These are phyloP conservation scores for Xylaria sp. DNA, from an alignment of 2,329 filamentous ascomycete genomes.

Conservation along the genomic window DNA sequence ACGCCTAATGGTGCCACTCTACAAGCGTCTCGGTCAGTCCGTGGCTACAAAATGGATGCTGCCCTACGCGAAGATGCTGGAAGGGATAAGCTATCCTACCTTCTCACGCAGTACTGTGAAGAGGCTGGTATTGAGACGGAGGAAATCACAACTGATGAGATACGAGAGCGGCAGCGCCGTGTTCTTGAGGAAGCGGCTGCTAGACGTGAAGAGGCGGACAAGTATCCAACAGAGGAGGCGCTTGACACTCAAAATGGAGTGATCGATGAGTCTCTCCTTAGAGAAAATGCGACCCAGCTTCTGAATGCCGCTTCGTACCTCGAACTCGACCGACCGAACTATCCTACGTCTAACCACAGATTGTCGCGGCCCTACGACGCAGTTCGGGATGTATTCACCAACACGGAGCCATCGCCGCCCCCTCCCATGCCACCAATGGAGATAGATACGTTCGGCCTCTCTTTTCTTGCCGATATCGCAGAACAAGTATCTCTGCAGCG, in stretches of 20 bases:
- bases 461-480: slow-evolving; percentile 50
- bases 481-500: slow-evolving; percentile 39
- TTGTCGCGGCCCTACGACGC: slow-evolving; percentile 57
- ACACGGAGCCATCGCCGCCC: slow-evolving; percentile 46
- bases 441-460: slow-evolving; percentile 45
- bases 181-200: slow-evolving; percentile 38
- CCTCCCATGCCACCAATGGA: slow-evolving; percentile 38
- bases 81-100: slow-evolving; percentile 39
- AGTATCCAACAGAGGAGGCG: slow-evolving; percentile 19
- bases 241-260: not conserved
- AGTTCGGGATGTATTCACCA: slow-evolving; percentile 57
- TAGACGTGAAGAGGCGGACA: slow-evolving; percentile 35
- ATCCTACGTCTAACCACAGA: slow-evolving; percentile 37
- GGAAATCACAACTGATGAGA: slow-evolving; percentile 48
- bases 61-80: slow-evolving; percentile 42
- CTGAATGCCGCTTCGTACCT: slow-evolving; percentile 43
- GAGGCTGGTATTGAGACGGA: slow-evolving; percentile 42
- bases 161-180: slow-evolving; percentile 46
- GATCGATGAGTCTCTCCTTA: slow-evolving; percentile 23
- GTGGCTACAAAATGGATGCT: slow-evolving; percentile 48
- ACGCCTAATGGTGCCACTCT: slow-evolving; percentile 60
- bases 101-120: slow-evolving; percentile 42
- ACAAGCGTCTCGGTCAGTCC: slow-evolving; percentile 59
- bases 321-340: slow-evolving; percentile 37
- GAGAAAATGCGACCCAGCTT: slow-evolving; percentile 36